Conservation (phyloP, 495 filamentous ascomycete genomes). For the Gamarada debralockiae region DNA sequence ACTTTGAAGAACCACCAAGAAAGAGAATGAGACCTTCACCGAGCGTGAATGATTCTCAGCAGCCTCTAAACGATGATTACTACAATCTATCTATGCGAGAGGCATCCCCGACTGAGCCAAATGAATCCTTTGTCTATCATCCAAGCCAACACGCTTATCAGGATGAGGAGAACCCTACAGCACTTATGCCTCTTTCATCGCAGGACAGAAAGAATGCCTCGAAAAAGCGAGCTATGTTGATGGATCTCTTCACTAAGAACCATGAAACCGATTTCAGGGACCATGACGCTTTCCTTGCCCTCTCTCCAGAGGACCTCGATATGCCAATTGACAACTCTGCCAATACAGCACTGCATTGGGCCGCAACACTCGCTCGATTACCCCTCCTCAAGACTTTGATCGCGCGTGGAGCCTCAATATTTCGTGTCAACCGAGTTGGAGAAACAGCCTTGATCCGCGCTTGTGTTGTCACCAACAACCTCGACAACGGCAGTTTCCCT, state of each 20-base stretch:
- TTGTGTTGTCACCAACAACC: constrained; percentile 83
- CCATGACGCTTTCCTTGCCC: constrained; percentile 60
- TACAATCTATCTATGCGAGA: constrained; percentile 52
- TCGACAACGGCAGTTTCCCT: constrained; percentile 74
- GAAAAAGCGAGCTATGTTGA: constrained; percentile 72
- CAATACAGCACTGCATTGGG: constrained; percentile 94
- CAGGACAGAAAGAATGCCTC: constrained; percentile 63
- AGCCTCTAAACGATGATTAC: constrained; percentile 33
- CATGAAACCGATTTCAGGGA: constrained; percentile 55
- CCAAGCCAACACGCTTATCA: constrained; percentile 46
- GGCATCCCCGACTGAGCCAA: constrained; percentile 78
- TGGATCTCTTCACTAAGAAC: constrained; percentile 82
- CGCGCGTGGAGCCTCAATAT: constrained; percentile 77
- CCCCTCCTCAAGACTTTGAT: constrained; percentile 76
- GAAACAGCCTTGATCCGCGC: constrained; percentile 91
- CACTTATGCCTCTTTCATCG: constrained; percentile 57
- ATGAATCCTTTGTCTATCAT: constrained; percentile 77
- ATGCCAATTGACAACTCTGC: constrained; percentile 81
- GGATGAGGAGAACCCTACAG: constrained; percentile 44
- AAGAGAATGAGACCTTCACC: constrained; percentile 67
- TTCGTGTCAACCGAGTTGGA: constrained; percentile 78
- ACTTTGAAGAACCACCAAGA: constrained; percentile 59
- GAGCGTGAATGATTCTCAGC: constrained; percentile 39
- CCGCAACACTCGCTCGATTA: constrained; percentile 87
- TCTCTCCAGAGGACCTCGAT: constrained; percentile 82